Evolutionary conservation across 2,329 filamentous ascomycete genomes (phyloP).

Genomic region (Trichophyton equinum): DNA sequence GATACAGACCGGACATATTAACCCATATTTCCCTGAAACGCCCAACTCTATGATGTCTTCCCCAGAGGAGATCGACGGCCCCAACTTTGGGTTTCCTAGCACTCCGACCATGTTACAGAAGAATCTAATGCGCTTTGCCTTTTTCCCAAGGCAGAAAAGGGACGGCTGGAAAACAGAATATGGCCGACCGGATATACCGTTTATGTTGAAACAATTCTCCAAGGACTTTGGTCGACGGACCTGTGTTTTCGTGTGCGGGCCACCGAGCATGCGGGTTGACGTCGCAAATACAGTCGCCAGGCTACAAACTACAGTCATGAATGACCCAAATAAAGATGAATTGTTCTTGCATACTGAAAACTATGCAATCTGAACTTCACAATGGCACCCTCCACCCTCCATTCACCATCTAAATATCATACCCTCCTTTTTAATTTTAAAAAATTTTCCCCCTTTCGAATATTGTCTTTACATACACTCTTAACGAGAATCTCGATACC

Average conservation of each 20-base stretch:
- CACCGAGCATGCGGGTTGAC: constrained; percentile 72
- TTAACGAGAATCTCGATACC: constrained; percentile 2
- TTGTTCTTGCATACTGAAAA: constrained; percentile 93
- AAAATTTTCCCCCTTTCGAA: not conserved
- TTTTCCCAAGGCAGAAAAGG: constrained; percentile 45
- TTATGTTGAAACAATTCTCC: constrained; percentile 72
- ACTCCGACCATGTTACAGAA: constrained; percentile 83
- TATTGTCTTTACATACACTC: not conserved
- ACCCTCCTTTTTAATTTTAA: not conserved
- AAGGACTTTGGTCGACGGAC: constrained; percentile 68
- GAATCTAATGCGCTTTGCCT: constrained; percentile 80
- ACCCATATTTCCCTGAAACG: constrained; percentile 11
- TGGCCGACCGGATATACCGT: constrained; percentile 74
- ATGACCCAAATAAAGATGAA: constrained; percentile 65
- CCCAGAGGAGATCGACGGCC: constrained; percentile 23
- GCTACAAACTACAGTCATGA: constrained; percentile 74
- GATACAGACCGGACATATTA: constrained; percentile 13
- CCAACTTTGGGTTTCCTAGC: constrained; percentile 66
- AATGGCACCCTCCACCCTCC: not conserved
- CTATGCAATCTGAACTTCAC: constrained; percentile 60
- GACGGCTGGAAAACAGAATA: constrained; percentile 89
- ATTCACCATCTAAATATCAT: not conserved
- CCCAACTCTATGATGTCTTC: constrained; percentile 10
- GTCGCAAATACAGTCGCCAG: constrained; percentile 75
- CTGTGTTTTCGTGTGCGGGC: constrained; percentile 87